Conservation (phyloP, 1,284 basidiomycete genomes). For the Cryptococcus jaspeensis region DNA sequence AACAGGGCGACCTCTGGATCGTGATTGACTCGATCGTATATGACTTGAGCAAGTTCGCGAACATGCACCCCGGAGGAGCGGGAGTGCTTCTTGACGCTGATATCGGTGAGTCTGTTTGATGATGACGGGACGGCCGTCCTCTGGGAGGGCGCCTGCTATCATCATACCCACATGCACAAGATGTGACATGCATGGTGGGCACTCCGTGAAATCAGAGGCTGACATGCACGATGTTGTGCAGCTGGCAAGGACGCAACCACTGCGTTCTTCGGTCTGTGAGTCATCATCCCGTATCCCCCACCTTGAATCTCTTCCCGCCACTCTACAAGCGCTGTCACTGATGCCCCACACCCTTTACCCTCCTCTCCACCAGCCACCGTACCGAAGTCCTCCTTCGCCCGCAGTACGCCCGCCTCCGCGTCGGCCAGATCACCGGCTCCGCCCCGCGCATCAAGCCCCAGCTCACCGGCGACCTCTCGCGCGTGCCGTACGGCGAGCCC, state of each 20-base stretch:
- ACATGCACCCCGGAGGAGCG: constrained; percentile 77
- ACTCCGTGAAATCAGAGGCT: background rate
- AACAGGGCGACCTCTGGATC: constrained; percentile 73
- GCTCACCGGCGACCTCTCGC: constrained; percentile 60
- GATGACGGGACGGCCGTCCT: constrained; percentile 1
- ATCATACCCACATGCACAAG: background rate
- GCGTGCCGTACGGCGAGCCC: constrained; percentile 80
- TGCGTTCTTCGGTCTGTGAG: constrained; percentile 69
- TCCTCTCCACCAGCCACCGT: constrained; percentile 56
- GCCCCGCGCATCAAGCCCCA: constrained; percentile 59
- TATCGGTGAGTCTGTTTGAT: constrained; percentile 59
- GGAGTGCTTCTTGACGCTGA: constrained; percentile 70
- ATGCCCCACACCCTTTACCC: background rate
- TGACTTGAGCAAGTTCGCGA: constrained; percentile 72
- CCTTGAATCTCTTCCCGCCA: no score
- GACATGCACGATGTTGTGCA: constrained; percentile 27
- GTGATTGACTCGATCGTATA: constrained; percentile 80
- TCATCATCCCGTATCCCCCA: background rate
- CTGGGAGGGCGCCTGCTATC: no score
- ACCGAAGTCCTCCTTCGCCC: constrained; percentile 73
- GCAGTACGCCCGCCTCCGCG: constrained; percentile 67
- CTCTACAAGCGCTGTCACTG: background rate
- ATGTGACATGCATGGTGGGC: background rate
- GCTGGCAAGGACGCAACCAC: constrained; percentile 82
- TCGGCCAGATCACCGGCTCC: constrained; percentile 69